Evolutionary conservation across 1,284 basidiomycete genomes (phyloP), one percentile per base, ranked within the genome.

Genomic region (Ustilago tritici): DNA sequence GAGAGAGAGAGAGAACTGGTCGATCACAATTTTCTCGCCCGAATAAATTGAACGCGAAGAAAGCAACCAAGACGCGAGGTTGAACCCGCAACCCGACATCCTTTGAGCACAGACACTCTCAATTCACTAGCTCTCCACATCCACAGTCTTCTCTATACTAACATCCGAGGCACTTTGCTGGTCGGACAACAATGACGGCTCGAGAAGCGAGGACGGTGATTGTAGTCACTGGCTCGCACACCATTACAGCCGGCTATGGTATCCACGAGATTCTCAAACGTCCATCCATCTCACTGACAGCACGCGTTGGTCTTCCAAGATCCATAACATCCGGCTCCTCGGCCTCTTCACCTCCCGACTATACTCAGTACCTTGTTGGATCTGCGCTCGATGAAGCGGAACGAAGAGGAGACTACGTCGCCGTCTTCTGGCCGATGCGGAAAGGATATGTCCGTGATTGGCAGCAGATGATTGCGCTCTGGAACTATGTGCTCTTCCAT

Each of bases 401-500:
- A 43, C 90, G 89, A 9, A 89, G 91, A 12, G 92, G 91, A 17
- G 91, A 93, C 64, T 91, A 92, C 55, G 86, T 95, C 23, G 88
- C 90, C 23, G 86, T 95, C 23, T 92, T 91, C 49, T 95, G 93
- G 92, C 95, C 95, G 0, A 94, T 98, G 82, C 90, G 90, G 65
- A 90, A 92, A 35, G 92, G 91, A 7, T 89, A 90, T 77, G 88
- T 95, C 54, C 88, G 87, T 47, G 93, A 98, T 85, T 98, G 93
- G 92, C 90, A 89, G n/a, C 95, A 95, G 77, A 92, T 94, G 49
- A 94, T 95, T 85, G 95, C 93, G 6, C 88, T 98, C 47, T 93
- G 95, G 91, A 92, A 93, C 87, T 89, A 97, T 81, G 87, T 95
- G 52, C 89, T 97, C 46, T 94, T 95, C 87, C 90, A 89, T 65